Evolutionary conservation across 495 filamentous ascomycete genomes (phyloP).

Genomic region (Aspergillus baeticus): DNA sequence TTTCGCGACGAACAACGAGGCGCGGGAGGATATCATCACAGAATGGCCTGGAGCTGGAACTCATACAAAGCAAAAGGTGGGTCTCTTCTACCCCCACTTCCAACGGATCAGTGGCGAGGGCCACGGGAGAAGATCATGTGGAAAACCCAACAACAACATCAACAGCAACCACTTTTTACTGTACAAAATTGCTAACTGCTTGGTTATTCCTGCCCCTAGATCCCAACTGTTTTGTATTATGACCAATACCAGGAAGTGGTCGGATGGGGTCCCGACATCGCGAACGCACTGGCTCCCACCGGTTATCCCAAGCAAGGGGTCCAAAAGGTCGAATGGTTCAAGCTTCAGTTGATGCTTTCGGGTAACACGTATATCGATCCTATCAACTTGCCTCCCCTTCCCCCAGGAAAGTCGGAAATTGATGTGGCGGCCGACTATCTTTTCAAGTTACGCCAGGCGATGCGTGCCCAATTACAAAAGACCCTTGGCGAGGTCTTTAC

Average conservation of each 20-base stretch:
- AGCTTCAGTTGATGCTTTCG: constrained; percentile 77
- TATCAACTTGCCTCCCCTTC: constrained; percentile 75
- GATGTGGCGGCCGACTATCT: constrained; percentile 80
- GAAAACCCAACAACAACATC: neutral
- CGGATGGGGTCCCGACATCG: constrained; percentile 79
- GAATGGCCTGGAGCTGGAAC: constrained; percentile 79
- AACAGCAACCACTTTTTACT: too few species aligned
- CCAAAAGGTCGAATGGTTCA: constrained; percentile 85
- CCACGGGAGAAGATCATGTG: constrained; percentile 1
- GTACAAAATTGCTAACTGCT: constrained; percentile 6
- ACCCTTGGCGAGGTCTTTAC: constrained; percentile 75
- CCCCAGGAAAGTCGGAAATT: constrained; percentile 76
- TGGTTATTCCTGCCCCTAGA: constrained; percentile 43
- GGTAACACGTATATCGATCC: constrained; percentile 82
- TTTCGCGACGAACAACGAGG: constrained; percentile 75
- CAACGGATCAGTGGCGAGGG: neutral
- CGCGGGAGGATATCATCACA: constrained; percentile 75
- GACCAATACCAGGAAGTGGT: constrained; percentile 82
- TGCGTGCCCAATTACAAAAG: constrained; percentile 74
- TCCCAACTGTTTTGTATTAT: constrained; percentile 78
- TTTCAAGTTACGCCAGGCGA: constrained; percentile 75
- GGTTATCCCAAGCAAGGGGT: constrained; percentile 78
- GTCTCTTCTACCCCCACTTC: constrained; percentile 1
- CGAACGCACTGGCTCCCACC: constrained; percentile 73
- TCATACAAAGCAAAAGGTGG: constrained; percentile 74